Percentiles rank a stretch among this genome's conserved stretches.
phyloP scores from a whole-genome alignment of 805 yeast species.

The Schizosaccharomyces lindneri region DNA sequence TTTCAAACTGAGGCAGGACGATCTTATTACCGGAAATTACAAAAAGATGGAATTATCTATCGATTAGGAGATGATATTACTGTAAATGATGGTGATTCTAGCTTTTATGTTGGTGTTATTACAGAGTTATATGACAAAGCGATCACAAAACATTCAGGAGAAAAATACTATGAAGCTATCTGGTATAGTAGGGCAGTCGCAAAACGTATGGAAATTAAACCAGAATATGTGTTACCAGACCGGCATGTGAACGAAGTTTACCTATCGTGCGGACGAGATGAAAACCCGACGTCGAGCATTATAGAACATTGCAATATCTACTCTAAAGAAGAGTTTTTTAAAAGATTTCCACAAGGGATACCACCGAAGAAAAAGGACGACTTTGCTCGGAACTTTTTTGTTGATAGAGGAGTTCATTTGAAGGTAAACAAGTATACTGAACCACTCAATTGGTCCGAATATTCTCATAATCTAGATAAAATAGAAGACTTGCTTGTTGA shows the following conservation, averaged over 20 bases:
- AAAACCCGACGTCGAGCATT: not conserved
- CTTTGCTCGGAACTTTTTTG: not conserved
- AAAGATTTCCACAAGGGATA: not conserved
- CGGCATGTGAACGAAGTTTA: not conserved
- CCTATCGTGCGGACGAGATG: not conserved
- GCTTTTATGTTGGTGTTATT: not conserved
- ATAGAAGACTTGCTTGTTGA: not conserved
- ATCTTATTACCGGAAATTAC: not conserved
- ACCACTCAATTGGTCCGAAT: not conserved
- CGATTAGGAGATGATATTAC: not conserved
- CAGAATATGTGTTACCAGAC: not conserved
- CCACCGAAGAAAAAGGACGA: not conserved
- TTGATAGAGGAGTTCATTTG: not conserved
- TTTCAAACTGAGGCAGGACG: not conserved
- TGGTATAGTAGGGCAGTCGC: not conserved
- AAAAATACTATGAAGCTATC: not conserved
- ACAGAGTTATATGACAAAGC: not conserved
- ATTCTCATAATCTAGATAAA: not conserved
- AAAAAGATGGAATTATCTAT: not conserved
- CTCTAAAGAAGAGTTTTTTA: not conserved
- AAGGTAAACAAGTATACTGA: not conserved
- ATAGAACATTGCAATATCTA: not conserved
- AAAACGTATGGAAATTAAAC: not conserved
- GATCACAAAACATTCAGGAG: not conserved
- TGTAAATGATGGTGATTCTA: not conserved